Conservation (phyloP, 75 land plant species). For the Sequoiadendron giganteum region DNA sequence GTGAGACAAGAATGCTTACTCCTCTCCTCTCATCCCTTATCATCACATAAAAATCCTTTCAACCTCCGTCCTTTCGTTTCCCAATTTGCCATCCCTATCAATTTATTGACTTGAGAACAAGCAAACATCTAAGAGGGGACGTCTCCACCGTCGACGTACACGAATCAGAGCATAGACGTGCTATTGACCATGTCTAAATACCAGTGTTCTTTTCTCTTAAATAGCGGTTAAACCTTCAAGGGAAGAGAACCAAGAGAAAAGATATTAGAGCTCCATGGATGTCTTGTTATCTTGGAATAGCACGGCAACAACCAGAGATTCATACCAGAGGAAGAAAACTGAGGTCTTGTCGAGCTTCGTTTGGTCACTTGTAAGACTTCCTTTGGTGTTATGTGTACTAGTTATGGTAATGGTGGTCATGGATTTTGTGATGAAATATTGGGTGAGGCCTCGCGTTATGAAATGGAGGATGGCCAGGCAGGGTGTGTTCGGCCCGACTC, state of each 20-base stretch:
- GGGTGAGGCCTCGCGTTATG: slow-evolving; percentile 47
- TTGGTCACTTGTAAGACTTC: neutral
- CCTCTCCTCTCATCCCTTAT: no score
- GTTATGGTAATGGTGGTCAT: slow-evolving; percentile 5
- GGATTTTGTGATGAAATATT: slow-evolving; percentile 26
- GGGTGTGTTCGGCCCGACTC: slow-evolving; percentile 70
- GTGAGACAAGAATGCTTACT: no score
- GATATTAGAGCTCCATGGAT: neutral
- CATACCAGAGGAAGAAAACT: neutral
- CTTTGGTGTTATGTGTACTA: neutral
- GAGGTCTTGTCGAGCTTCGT: neutral
- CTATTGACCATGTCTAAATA: no score
- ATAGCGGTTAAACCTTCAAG: no score
- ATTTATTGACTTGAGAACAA: no score
- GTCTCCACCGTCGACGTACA: no score
- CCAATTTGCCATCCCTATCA: no score
- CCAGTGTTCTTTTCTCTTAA: no score
- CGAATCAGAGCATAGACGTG: no score
- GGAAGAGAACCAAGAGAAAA: neutral
- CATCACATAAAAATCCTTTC: no score
- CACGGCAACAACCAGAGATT: neutral
- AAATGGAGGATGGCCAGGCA: slow-evolving; percentile 53
- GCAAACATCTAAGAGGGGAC: no score
- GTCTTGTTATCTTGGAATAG: neutral
- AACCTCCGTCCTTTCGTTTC: no score